A percentile compares a stretch with the other conserved stretches of the same genome.
These are phyloP conservation scores for Globisporangium nunn DNA, from an alignment of 352 stramenopile genomes.

Conservation along the genomic window DNA sequence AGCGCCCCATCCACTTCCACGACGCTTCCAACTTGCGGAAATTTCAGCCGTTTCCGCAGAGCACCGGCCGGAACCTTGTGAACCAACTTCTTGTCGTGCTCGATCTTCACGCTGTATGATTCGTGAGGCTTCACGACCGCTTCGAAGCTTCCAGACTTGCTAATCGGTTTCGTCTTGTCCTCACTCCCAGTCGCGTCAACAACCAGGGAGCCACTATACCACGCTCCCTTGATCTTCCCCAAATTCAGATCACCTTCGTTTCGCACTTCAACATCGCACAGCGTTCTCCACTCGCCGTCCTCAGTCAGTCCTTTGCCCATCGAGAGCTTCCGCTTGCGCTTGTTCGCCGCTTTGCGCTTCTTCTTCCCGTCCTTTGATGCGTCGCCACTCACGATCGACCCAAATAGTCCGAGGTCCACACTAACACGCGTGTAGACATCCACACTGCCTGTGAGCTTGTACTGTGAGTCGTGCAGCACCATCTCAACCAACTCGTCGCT, in stretches of 20 bases:
- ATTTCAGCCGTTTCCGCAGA: slow-evolving; percentile 26
- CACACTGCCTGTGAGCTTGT: slow-evolving; percentile 41
- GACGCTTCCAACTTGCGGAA: slow-evolving; percentile 61
- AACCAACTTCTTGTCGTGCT: slow-evolving; percentile 27
- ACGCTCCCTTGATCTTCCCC: slow-evolving; percentile 38
- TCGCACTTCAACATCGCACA: slow-evolving; percentile 44
- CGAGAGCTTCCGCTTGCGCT: slow-evolving; percentile 43
- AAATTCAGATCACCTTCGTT: slow-evolving; percentile 29
- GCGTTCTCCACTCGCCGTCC: slow-evolving; percentile 7
- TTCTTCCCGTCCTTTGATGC: slow-evolving; percentile 27
- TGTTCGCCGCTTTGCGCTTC: slow-evolving; percentile 51
- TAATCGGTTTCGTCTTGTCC: neutral
- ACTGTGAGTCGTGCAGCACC: slow-evolving; percentile 76
- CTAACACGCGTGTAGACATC: slow-evolving; percentile 40
- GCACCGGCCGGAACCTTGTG: slow-evolving; percentile 35
- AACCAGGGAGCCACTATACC: slow-evolving; percentile 46
- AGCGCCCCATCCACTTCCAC: slow-evolving; percentile 60
- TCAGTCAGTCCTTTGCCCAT: slow-evolving; percentile 13
- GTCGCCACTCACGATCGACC: slow-evolving; percentile 15
- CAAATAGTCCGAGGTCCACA: slow-evolving; percentile 48
- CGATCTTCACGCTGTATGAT: slow-evolving; percentile 36
- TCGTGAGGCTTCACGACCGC: slow-evolving; percentile 10
- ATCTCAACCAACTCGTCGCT: slow-evolving; percentile 47
- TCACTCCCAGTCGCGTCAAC: slow-evolving; percentile 2
- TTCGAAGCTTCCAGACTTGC: slow-evolving; percentile 10